Evolutionary conservation across 257 asterid genomes (phyloP).

Genomic region (Solanum virginianum): DNA sequence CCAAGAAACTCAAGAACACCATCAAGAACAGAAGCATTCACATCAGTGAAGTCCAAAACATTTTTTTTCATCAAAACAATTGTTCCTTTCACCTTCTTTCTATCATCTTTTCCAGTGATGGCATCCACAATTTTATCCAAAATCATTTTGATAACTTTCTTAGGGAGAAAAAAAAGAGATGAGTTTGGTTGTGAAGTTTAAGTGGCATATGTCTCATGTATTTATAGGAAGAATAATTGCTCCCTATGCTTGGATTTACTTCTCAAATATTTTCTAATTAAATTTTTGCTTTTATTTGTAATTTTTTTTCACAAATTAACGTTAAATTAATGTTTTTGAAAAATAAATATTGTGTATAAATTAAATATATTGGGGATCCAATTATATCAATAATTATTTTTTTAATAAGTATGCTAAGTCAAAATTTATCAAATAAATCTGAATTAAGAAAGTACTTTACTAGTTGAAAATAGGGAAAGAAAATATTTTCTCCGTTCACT

Average conservation of each 20-base stretch:
- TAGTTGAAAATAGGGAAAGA: background rate
- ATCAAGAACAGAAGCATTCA: conserved; percentile 31
- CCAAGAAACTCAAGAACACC: conserved; percentile 41
- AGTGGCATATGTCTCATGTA: background rate
- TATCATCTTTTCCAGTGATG: background rate
- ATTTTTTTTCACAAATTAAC: no score
- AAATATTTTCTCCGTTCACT: no score
- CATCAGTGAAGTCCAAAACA: conserved; percentile 21
- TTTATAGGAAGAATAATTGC: background rate
- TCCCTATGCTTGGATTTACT: no score
- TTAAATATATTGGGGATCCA: no score
- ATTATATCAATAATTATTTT: no score
- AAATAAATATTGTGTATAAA: no score
- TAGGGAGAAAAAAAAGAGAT: background rate
- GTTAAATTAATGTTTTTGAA: no score
- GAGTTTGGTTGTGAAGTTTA: background rate
- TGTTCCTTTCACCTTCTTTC: conserved; percentile 32
- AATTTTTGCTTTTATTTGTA: no score
- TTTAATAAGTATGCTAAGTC: no score
- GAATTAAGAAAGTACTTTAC: no score
- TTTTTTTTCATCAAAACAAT: conserved; percentile 63
- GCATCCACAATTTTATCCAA: conserved; percentile 2
- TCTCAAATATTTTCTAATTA: no score
- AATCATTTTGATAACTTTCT: background rate
- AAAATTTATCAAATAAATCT: no score